Conservation (phyloP, 371 early-diverging fungal species). For the Mucor indicus region DNA sequence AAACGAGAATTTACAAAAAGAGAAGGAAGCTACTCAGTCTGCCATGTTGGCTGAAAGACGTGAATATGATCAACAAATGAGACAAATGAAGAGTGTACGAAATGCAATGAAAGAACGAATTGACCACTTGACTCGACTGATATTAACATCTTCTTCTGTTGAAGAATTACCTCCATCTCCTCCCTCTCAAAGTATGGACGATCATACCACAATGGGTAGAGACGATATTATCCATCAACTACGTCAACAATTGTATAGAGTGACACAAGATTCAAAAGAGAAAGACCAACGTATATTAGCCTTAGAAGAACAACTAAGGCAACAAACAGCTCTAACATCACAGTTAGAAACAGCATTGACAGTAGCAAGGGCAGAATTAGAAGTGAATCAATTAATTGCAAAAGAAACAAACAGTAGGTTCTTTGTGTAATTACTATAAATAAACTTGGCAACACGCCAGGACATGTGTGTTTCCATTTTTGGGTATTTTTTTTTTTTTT, state of each 20-base stretch:
- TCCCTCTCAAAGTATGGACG: not conserved
- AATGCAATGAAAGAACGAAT: constrained; percentile 74
- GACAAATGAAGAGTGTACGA: constrained; percentile 67
- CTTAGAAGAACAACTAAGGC: constrained; percentile 9
- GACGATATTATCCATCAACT: constrained; percentile 2
- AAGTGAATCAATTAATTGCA: constrained; percentile 3
- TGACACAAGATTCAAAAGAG: not conserved
- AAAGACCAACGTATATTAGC: constrained; percentile 13
- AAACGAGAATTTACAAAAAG: constrained; percentile 35
- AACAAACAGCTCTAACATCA: not conserved
- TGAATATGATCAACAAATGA: constrained; percentile 75
- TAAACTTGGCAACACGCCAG: too few species aligned
- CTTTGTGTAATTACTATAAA: too few species aligned
- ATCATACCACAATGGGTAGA: not conserved
- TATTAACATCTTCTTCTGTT: constrained; percentile 70
- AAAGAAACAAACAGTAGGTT: not conserved
- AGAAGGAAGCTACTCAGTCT: constrained; percentile 35
- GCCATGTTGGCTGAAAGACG: constrained; percentile 31
- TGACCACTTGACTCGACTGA: constrained; percentile 76
- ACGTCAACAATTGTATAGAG: not conserved
- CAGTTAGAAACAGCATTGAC: constrained; percentile 13
- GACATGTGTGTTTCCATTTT: too few species aligned
- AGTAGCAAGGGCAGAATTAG: constrained; percentile 15
- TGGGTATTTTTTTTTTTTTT: too few species aligned
- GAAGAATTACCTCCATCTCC: not conserved